Evolutionary conservation across 2,329 filamentous ascomycete species (phyloP).

Genomic region (Trichophyton rubrum): DNA sequence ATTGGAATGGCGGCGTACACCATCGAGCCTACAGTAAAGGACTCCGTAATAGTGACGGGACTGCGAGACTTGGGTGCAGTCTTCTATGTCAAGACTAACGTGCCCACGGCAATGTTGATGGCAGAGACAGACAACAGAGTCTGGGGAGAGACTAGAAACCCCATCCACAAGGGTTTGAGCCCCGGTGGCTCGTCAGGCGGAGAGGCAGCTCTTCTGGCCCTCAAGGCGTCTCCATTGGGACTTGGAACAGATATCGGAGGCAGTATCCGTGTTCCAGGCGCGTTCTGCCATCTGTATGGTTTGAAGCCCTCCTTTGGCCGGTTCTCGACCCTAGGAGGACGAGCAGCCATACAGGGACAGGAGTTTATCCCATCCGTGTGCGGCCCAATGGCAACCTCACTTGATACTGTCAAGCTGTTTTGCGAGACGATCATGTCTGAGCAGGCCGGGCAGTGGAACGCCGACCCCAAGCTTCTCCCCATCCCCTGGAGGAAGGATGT

Average conservation of each 20-base stretch:
- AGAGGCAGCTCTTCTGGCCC: slow-evolving; percentile 25
- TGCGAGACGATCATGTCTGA: slow-evolving; percentile 26
- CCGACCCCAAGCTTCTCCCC: slow-evolving; percentile 28
- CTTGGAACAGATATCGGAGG: slow-evolving; percentile 33
- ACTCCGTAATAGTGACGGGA: slow-evolving; percentile 26
- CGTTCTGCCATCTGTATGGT: slow-evolving; percentile 29
- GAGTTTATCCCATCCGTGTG: slow-evolving; percentile 30
- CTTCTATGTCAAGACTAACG: slow-evolving; percentile 31
- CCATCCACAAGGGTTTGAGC: slow-evolving; percentile 23
- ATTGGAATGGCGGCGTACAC: slow-evolving; percentile 13
- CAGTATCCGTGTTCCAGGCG: slow-evolving; percentile 28
- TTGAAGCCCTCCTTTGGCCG: slow-evolving; percentile 30
- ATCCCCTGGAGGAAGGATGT: slow-evolving; percentile 28
- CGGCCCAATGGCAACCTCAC: slow-evolving; percentile 28
- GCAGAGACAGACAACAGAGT: slow-evolving; percentile 33
- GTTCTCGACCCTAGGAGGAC: slow-evolving; percentile 26
- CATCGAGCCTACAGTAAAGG: slow-evolving; percentile 16
- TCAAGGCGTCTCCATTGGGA: slow-evolving; percentile 22
- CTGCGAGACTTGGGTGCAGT: slow-evolving; percentile 32
- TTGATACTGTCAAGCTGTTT: slow-evolving; percentile 25
- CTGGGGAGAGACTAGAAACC: slow-evolving; percentile 31
- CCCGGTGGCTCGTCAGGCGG: slow-evolving; percentile 28
- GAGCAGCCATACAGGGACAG: slow-evolving; percentile 27
- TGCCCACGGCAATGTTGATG: slow-evolving; percentile 34
- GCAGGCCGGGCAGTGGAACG: slow-evolving; percentile 24